Evolutionary conservation across 176 grass and related monocot species (phyloP).

Genomic region (Coix lacrymajobi): DNA sequence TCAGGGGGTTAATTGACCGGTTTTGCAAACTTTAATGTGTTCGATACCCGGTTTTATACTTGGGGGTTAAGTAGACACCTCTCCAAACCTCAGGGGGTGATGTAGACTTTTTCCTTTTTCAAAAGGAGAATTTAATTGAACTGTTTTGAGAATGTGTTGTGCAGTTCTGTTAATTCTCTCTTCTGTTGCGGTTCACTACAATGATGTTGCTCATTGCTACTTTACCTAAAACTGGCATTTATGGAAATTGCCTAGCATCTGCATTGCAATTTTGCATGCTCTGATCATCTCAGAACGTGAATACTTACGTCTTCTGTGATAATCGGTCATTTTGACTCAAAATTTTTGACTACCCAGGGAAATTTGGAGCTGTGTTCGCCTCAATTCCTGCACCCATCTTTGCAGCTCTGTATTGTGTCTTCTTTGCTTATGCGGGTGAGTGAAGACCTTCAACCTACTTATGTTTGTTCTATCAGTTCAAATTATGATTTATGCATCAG

Average conservation of each 20-base stretch:
- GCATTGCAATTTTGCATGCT: not conserved
- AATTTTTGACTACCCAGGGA: constrained; percentile 61
- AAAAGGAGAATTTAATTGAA: not conserved
- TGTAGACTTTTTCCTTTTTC: no score
- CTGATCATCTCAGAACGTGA: not conserved
- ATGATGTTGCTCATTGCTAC: not conserved
- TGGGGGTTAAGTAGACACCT: no score
- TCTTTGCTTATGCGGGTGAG: constrained; percentile 98
- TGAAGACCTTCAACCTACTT: constrained; percentile 8
- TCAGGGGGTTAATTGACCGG: no score
- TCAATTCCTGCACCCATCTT: constrained; percentile 95
- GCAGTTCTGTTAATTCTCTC: not conserved
- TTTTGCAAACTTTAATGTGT: no score
- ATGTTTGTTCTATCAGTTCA: not conserved
- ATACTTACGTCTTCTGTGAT: not conserved
- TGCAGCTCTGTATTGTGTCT: constrained; percentile 92
- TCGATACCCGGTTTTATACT: no score
- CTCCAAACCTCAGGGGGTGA: no score
- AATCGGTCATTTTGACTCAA: constrained; percentile 9
- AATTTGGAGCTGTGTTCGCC: constrained; percentile 99
- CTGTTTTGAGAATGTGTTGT: not conserved
- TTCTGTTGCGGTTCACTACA: not conserved
- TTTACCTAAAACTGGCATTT: not conserved
- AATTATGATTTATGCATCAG: not conserved
- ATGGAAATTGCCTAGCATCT: not conserved